Evolutionary conservation across 768 basidiomycete species (phyloP).

Genomic region (Leucogyrophana mollusca): DNA sequence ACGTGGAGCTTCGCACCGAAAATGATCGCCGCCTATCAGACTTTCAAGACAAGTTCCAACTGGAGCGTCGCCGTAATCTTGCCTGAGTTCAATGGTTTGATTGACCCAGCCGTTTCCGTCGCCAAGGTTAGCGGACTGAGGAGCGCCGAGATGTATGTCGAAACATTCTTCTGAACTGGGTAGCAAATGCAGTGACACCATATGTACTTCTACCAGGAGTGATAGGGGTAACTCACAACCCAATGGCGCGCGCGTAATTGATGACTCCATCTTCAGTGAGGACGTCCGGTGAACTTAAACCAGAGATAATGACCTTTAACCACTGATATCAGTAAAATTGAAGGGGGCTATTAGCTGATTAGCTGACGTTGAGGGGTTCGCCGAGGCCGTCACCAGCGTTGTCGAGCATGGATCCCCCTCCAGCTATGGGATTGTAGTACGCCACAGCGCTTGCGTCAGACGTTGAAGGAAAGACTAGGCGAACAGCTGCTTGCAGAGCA

Average conservation of each 20-base stretch:
- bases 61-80: conserved; percentile 36
- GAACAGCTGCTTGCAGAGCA: no score
- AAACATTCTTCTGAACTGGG: conserved; percentile 38
- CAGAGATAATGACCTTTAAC: conserved; percentile 61
- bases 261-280: conserved; percentile 55
- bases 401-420: conserved; percentile 45
- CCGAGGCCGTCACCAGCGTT: conserved; percentile 37
- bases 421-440: conserved; percentile 32
- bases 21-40: conserved; percentile 46
- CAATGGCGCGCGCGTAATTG: conserved; percentile 61
- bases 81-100: conserved; percentile 43
- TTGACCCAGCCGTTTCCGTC: conserved; percentile 45
- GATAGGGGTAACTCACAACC: conserved; percentile 48
- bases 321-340: background rate
- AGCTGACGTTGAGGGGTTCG: conserved; percentile 43
- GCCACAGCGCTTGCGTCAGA: conserved; percentile 9
- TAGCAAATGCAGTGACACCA: background rate
- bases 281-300: conserved; percentile 53
- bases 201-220: no score
- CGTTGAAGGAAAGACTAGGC: no score
- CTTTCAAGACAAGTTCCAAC: conserved; percentile 47
- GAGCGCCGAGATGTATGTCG: conserved; percentile 31
- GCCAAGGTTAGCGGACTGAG: conserved; percentile 45
- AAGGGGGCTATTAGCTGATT: background rate
- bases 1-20: conserved; percentile 36